Conservation (phyloP, 129 eudicot genomes). For the Smallanthus sonchifolius region DNA sequence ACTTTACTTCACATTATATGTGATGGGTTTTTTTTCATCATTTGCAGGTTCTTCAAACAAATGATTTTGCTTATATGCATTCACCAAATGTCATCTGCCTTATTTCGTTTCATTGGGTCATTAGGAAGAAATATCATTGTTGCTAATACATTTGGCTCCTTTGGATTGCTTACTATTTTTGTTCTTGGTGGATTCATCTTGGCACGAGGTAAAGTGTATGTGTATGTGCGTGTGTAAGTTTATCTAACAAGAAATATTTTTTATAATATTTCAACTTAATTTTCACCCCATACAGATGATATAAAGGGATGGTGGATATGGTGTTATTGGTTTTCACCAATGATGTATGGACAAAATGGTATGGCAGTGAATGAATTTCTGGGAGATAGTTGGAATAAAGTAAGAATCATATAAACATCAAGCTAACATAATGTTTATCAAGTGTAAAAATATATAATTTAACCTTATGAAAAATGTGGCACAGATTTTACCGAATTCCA, state of each 20-base stretch:
- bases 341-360: slow-evolving; percentile 93
- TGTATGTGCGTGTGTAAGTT: background rate
- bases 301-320: slow-evolving; percentile 80
- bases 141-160: slow-evolving; percentile 85
- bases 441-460: background rate
- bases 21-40: background rate
- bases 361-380: slow-evolving; percentile 82
- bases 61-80: slow-evolving; percentile 51
- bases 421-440: background rate
- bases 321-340: slow-evolving; percentile 93
- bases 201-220: slow-evolving; percentile 59
- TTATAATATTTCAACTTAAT: background rate
- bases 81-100: slow-evolving; percentile 81
- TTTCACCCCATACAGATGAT: slow-evolving; percentile 42
- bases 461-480: slow-evolving; percentile 14
- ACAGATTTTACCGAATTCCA: slow-evolving; percentile 49
- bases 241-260: background rate
- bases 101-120: slow-evolving; percentile 76
- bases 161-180: slow-evolving; percentile 62
- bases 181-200: slow-evolving; percentile 89
- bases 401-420: slow-evolving; percentile 25
- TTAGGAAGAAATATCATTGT: slow-evolving; percentile 78
- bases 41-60: slow-evolving; percentile 68
- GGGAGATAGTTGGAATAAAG: slow-evolving; percentile 86
- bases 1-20: background rate